Evolutionary conservation across 805 yeast genomes (phyloP), one percentile per base, ranked within the genome.

Genomic region (Maudiozyma barnettii): DNA sequence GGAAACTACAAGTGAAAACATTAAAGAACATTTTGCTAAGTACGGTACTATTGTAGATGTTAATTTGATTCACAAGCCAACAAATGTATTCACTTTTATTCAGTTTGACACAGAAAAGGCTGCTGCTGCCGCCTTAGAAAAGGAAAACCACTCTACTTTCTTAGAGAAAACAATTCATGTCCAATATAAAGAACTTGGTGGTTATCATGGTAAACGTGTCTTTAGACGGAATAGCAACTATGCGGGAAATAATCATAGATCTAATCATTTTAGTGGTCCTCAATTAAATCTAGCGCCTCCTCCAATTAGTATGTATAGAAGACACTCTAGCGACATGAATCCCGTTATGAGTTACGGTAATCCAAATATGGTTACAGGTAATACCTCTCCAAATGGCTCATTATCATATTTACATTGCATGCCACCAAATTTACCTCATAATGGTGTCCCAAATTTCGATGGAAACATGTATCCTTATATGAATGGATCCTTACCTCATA

Each of bases 41-140:
- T 88, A 86, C 64, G 96, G 96, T 5, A 67, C 71, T 39, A 77
- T 88, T 45, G 67, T 66, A 14, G 79, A 77, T 41, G 69, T 77
- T 19, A 73, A 79, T 41, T 70, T 83, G 39, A 75, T 84, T 35
- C 63, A 74, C 37, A 77, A 76, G 54, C 77, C 70, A 38, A 66
- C 69, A 3, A 66, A 70, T 44, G 71, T 76, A 29, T 86, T 84
- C 71, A 95, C 95, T 1, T 87, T 88, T 57, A 76, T 88, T 50
- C 77, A 77, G 49, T 88, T 70, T 58, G 71, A 70, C 33, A 70
- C 74, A 10, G 89, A 82, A 55, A 73, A 75, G 20, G 78, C 93
- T 20, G 95, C 95, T 7, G 95, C 93, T 5, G 74, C 85, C 43
- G 95, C 96, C 1, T 86, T 88, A 46, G 95, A 87, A 63, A 73